Evolutionary conservation across 257 asterid genomes (phyloP).

Genomic region (Nicotiana tabacum): DNA sequence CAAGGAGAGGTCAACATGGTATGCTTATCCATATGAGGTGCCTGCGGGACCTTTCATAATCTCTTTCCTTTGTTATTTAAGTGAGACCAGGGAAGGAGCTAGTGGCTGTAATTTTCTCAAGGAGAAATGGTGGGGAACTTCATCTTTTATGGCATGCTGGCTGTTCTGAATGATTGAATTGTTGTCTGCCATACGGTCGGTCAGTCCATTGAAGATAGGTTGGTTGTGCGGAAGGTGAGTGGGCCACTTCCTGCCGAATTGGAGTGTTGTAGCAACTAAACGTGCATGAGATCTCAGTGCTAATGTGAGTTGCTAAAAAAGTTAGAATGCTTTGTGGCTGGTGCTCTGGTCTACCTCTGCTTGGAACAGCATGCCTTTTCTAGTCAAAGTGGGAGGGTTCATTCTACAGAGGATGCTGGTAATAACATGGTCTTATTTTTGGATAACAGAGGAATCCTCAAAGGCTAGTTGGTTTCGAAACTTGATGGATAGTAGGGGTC

Average conservation of each 20-base stretch:
- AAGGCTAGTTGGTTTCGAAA: no score
- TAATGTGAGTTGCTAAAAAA: background rate
- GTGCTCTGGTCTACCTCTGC: conserved; percentile 5
- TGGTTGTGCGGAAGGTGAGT: background rate
- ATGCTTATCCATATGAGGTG: conserved; percentile 8
- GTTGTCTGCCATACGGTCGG: conserved; percentile 7
- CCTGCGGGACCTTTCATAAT: background rate
- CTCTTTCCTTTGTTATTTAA: background rate
- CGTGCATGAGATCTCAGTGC: background rate
- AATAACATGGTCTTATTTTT: background rate
- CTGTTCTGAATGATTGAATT: conserved; percentile 1
- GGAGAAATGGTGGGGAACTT: conserved; percentile 5
- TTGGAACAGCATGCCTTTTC: conserved; percentile 1
- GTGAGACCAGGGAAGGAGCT: conserved; percentile 7
- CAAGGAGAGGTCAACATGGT: background rate
- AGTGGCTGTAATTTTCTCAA: conserved; percentile 3
- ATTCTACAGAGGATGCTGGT: background rate
- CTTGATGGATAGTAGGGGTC: no score
- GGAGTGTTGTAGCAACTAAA: background rate
- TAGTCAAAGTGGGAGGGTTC: background rate
- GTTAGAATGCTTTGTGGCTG: background rate
- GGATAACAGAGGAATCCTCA: no score
- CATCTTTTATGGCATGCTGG: conserved; percentile 7
- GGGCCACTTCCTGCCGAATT: background rate
- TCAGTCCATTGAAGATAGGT: background rate